Conservation (phyloP, 495 filamentous ascomycete genomes). For the Talaromyces ruber region DNA sequence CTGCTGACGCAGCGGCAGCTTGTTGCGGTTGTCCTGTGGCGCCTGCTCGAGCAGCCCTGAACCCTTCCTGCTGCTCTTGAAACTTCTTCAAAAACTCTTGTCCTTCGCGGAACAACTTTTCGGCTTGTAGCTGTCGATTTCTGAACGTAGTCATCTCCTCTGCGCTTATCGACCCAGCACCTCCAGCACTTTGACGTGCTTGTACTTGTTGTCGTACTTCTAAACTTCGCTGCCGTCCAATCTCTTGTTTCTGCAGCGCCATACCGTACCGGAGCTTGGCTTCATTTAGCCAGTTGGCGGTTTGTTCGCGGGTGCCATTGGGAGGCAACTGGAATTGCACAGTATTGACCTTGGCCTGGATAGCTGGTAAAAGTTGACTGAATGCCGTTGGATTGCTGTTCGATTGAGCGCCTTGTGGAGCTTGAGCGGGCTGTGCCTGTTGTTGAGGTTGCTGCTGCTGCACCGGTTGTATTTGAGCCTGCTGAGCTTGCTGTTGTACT, state of each 20-base stretch:
- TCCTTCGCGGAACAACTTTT: slow-evolving; percentile 37
- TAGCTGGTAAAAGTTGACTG: slow-evolving; percentile 31
- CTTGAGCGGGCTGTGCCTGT: slow-evolving; percentile 4
- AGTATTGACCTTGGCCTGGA: slow-evolving; percentile 36
- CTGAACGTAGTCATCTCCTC: slow-evolving; percentile 38
- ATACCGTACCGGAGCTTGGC: slow-evolving; percentile 44
- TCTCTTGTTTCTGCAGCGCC: slow-evolving; percentile 44
- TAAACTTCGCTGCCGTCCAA: slow-evolving; percentile 27
- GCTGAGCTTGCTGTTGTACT: slow-evolving; percentile 15
- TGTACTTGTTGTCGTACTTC: slow-evolving; percentile 29
- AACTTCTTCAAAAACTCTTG: slow-evolving; percentile 39
- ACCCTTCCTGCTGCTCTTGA: slow-evolving; percentile 37
- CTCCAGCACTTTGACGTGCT: slow-evolving; percentile 19
- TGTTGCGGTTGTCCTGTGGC: slow-evolving; percentile 18
- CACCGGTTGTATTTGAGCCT: slow-evolving; percentile 13
- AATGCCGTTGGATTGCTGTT: slow-evolving; percentile 30
- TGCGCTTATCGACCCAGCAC: slow-evolving; percentile 25
- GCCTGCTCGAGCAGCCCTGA: slow-evolving; percentile 16
- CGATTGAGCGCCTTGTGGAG: slow-evolving; percentile 25
- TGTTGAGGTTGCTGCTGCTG: slow-evolving; percentile 14
- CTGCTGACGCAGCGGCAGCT: slow-evolving; percentile 9
- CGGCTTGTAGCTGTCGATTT: slow-evolving; percentile 31
- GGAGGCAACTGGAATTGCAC: slow-evolving; percentile 40
- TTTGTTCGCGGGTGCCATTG: slow-evolving; percentile 34
- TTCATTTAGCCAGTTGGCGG: slow-evolving; percentile 42